phyloP scores from a whole-genome alignment of 2,329 filamentous ascomycete genomes.

The Fusarium avenaceum region DNA sequence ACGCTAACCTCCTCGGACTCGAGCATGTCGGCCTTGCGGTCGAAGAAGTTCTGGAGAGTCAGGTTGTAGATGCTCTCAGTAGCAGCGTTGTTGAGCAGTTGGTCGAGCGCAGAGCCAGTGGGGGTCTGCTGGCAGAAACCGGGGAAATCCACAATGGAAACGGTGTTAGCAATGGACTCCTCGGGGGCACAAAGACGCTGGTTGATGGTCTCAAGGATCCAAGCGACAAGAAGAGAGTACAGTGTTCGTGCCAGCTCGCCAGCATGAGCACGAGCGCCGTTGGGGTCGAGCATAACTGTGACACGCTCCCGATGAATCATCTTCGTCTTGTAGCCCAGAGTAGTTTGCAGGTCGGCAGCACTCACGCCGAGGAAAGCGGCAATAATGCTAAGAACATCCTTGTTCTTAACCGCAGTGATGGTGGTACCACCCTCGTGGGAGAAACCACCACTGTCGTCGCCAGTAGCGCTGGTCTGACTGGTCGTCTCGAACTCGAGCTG shows the following conservation, averaged over 20 bases:
- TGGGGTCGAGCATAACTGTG: slow-evolving; percentile 97
- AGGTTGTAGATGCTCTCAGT: slow-evolving; percentile 94
- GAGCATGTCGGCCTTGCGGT: slow-evolving; percentile 90
- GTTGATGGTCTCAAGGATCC: slow-evolving; percentile 93
- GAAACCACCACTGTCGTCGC: slow-evolving; percentile 94
- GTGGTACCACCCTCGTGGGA: slow-evolving; percentile 93
- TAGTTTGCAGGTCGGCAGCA: slow-evolving; percentile 84
- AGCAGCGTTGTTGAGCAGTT: slow-evolving; percentile 94
- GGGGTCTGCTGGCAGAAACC: slow-evolving; percentile 89
- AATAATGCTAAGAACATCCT: slow-evolving; percentile 85
- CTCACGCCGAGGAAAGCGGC: slow-evolving; percentile 95
- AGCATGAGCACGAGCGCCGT: slow-evolving; percentile 89
- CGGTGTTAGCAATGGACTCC: slow-evolving; percentile 90
- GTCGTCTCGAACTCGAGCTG: slow-evolving; percentile 93
- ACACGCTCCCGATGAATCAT: slow-evolving; percentile 96
- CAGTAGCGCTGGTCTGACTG: slow-evolving; percentile 81
- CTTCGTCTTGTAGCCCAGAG: slow-evolving; percentile 95
- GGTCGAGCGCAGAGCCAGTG: slow-evolving; percentile 88
- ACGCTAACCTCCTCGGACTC: slow-evolving; percentile 95
- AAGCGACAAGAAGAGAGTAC: slow-evolving; percentile 93
- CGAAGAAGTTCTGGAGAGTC: slow-evolving; percentile 95
- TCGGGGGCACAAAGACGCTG: slow-evolving; percentile 88
- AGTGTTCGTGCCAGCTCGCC: slow-evolving; percentile 94
- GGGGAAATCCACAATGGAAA: slow-evolving; percentile 96
- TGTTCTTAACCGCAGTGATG: slow-evolving; percentile 91